These are phyloP conservation scores for Colletotrichum sp. DNA, from an alignment of 2,329 filamentous ascomycete species.

Conservation along the genomic window DNA sequence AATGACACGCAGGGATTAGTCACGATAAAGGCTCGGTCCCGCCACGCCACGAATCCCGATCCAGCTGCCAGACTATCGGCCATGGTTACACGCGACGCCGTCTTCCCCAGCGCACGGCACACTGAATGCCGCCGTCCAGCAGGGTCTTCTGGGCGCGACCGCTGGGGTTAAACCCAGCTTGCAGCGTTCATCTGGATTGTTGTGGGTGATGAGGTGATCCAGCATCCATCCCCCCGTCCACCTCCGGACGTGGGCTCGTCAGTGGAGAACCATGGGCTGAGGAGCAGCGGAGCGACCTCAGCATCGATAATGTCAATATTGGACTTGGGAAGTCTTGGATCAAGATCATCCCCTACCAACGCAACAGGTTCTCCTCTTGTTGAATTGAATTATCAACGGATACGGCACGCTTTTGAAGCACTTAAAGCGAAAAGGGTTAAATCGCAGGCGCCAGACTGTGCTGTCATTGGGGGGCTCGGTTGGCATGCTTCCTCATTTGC, in stretches of 20 bases:
- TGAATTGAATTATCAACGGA: not conserved
- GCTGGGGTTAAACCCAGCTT: not conserved
- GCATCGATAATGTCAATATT: not conserved
- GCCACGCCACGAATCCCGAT: slow-evolving; percentile 1
- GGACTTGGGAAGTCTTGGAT: not conserved
- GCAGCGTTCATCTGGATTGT: not conserved
- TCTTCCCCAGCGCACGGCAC: not conserved
- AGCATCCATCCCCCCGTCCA: not conserved
- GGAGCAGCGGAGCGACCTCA: not conserved
- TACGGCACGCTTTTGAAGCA: not conserved
- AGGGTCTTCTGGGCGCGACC: not conserved
- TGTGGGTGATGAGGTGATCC: not conserved
- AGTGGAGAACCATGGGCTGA: not conserved
- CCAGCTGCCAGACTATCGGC: slow-evolving; percentile 4
- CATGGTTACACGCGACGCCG: not conserved
- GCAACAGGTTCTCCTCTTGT: not conserved
- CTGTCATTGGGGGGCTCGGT: slow-evolving; percentile 9
- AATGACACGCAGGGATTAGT: not conserved
- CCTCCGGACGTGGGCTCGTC: not conserved
- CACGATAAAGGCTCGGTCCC: not conserved
- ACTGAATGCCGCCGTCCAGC: not conserved
- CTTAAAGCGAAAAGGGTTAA: not conserved
- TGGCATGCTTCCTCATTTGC: slow-evolving; percentile 16
- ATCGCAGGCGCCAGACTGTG: not conserved
- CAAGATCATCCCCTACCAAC: not conserved